Evolutionary conservation across 768 basidiomycete species (phyloP).

Genomic region (Hydnum rufescens): DNA sequence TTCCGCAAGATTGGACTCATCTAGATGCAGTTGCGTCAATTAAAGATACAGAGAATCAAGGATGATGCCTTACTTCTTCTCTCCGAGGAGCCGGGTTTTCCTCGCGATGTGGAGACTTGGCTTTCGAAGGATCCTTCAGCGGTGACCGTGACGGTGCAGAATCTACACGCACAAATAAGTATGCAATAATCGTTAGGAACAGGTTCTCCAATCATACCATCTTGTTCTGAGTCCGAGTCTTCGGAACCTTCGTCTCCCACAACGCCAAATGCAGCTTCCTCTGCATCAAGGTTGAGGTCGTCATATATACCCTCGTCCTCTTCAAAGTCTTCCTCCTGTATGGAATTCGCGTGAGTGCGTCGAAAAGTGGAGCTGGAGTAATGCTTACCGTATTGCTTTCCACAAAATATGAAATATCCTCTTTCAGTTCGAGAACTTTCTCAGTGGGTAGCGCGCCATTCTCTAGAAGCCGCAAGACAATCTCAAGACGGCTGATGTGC

Average conservation of each 20-base stretch:
- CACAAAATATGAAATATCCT: slow-evolving; percentile 92
- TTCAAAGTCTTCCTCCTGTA: slow-evolving; percentile 88
- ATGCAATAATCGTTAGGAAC: background rate
- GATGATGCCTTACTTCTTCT: background rate
- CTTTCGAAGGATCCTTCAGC: slow-evolving; percentile 31
- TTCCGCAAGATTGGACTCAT: slow-evolving; percentile 8
- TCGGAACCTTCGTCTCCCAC: slow-evolving; percentile 47
- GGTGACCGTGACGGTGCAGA: slow-evolving; percentile 43
- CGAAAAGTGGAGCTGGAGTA: slow-evolving; percentile 11
- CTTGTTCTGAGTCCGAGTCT: slow-evolving; percentile 52
- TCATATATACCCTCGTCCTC: slow-evolving; percentile 97
- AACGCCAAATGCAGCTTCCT: slow-evolving; percentile 78
- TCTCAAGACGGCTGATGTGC: slow-evolving; percentile 84
- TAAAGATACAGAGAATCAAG: background rate
- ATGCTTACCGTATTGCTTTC: slow-evolving; percentile 78
- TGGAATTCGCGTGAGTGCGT: slow-evolving; percentile 5
- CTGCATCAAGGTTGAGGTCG: slow-evolving; percentile 90
- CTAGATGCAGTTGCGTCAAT: slow-evolving; percentile 1
- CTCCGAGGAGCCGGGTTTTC: slow-evolving; percentile 28
- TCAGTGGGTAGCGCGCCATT: slow-evolving; percentile 80
- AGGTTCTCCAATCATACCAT: slow-evolving; percentile 17
- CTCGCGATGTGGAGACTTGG: slow-evolving; percentile 26
- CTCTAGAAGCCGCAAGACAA: slow-evolving; percentile 80
- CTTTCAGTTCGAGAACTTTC: slow-evolving; percentile 62
- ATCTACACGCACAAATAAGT: slow-evolving; percentile 13